A percentile compares a stretch with the other conserved stretches of the same genome.
These are phyloP conservation scores for Sporopachydermia lactativora DNA, from an alignment of 805 yeast genomes.

Conservation along the genomic window DNA sequence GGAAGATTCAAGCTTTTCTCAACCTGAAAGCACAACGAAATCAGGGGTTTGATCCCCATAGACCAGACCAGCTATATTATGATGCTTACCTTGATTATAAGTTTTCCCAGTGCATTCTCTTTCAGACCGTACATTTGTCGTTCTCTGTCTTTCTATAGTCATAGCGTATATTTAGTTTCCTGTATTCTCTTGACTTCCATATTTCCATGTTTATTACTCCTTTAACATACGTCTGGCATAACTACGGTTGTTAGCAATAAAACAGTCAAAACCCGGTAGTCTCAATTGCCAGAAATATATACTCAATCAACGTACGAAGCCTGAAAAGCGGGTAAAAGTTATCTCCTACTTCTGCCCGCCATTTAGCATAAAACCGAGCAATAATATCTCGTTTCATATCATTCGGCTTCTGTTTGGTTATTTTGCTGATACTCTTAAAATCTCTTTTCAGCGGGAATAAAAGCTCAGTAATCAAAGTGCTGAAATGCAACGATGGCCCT, in stretches of 20 bases:
- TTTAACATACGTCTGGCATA: conserved; percentile 9
- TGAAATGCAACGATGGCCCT: conserved; percentile 27
- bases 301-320: conserved; percentile 20
- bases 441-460: conserved; percentile 26
- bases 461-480: conserved; percentile 26
- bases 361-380: conserved; percentile 28
- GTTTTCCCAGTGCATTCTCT: conserved; percentile 43
- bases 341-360: conserved; percentile 41
- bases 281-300: not conserved
- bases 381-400: conserved; percentile 16
- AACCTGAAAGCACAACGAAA: no score
- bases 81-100: conserved; percentile 20
- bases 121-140: conserved; percentile 44
- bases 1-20: no score
- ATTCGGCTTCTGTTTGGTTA: conserved; percentile 7
- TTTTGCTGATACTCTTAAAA: conserved; percentile 13
- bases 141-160: conserved; percentile 35
- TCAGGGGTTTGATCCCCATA: no score
- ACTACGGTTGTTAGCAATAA: conserved; percentile 7
- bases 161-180: conserved; percentile 2
- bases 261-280: no score
- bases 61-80: no score
- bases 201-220: no score
- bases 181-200: no score
- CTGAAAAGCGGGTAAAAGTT: conserved; percentile 57